Base-by-base conservation (phyloP, 192 early-diverging fungal genomes). In the Phlyctochytrium bullatum region DNA sequence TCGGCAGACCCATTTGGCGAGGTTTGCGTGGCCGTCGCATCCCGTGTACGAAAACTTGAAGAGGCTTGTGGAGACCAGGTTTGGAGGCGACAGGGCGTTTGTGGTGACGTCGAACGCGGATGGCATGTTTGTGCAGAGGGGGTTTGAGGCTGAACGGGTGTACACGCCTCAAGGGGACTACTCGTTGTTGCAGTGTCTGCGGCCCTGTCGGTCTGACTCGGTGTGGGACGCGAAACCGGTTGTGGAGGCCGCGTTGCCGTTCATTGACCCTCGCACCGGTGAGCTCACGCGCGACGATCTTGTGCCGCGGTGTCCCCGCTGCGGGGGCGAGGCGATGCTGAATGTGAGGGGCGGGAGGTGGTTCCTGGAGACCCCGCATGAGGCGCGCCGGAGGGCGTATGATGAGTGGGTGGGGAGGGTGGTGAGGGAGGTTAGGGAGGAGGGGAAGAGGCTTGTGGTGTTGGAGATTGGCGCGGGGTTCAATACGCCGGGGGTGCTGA, bases 391-490 rank as follows among this genome's bases (percentile, higher is more conserved):
- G 54, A 12, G 28, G 28, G 34, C 23, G 36, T 73, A 57, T 40
- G 33, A 36, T 16, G 57, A 61, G 28, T 73, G 47, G 51, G 61
- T 61, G 32, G 52, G 17, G 1, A 34, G 33, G 24, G 62, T 64
- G 27, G 2, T 62, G 0, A 3, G 35, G 33, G 16, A 33, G 3
- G 60, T 66, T 10, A 28, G 35, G 34, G 53, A 58, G 14, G 35
- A 36, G 25, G 63, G 63, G 36, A 67, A 67, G 53, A 73, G 61
- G 57, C 1, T 73, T 23, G 71, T 69, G n/a, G 53, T 73, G 40
- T 54, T 73, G 53, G 71, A 73, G 59, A 62, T 73, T 17, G 71
- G 71, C 2, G 65, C 66, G 16, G 71, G 71, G 36, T 73, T 73
- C 57, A 73, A 73, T 53, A 73, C 71, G 2, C 71, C 71, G 17